These are phyloP conservation scores for Ustilago xerochloae DNA, from an alignment of 1,284 basidiomycete species.

Conservation along the genomic window DNA sequence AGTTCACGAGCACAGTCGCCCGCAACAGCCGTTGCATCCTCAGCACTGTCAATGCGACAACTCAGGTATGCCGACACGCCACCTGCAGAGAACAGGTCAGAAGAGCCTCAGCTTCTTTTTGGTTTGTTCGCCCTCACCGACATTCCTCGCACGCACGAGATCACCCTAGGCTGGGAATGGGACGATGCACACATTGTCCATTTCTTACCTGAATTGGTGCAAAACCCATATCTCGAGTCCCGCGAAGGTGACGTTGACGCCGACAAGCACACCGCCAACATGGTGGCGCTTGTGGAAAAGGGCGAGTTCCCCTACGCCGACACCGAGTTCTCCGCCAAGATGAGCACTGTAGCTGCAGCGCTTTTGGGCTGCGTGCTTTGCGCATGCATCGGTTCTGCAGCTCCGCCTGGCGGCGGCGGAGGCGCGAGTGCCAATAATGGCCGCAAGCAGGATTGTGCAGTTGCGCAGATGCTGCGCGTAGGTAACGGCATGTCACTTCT, in stretches of 20 bases:
- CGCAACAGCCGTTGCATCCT: constrained; percentile 4
- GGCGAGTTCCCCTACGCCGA: constrained; percentile 65
- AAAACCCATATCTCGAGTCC: constrained; percentile 67
- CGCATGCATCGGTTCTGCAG: constrained; percentile 62
- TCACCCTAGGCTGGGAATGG: constrained; percentile 95
- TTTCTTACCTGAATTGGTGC: constrained; percentile 78
- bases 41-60: constrained; percentile 10
- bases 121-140: constrained; percentile 85
- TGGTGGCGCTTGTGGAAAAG: constrained; percentile 50
- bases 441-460: constrained; percentile 65
- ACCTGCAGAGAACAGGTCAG: constrained; percentile 45
- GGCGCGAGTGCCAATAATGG: constrained; percentile 59
- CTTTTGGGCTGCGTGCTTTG: constrained; percentile 61
- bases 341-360: constrained; percentile 58
- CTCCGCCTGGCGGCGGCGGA: constrained; percentile 55
- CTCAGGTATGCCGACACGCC: constrained; percentile 49
- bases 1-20: constrained; percentile 37
- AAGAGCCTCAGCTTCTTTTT: constrained; percentile 75
- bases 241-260: constrained; percentile 22
- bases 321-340: constrained; percentile 60
- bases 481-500: constrained; percentile 65
- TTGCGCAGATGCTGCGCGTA: constrained; percentile 66
- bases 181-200: constrained; percentile 91
- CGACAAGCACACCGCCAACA: constrained; percentile 41
- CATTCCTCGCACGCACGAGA: constrained; percentile 83